These are phyloP conservation scores for Fusarium haematococcum DNA, from an alignment of 2,329 filamentous ascomycete genomes.

Conservation along the genomic window DNA sequence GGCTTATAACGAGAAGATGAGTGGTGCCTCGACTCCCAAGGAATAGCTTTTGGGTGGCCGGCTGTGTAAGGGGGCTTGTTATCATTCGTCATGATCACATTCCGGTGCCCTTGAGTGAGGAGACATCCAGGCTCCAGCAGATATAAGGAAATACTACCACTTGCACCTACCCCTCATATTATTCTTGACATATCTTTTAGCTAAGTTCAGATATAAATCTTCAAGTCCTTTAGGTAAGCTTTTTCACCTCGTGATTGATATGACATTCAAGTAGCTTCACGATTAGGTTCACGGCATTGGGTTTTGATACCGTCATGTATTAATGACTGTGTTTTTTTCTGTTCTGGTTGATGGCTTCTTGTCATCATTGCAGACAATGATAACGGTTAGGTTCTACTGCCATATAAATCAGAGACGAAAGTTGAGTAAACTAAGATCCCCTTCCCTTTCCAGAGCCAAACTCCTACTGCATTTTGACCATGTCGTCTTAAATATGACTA, in stretches of 20 bases:
- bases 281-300: neutral
- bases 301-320: too few species aligned
- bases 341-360: too few species aligned
- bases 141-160: neutral
- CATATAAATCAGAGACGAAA: neutral
- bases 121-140: neutral
- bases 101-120: neutral
- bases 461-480: neutral
- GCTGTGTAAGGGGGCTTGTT: neutral
- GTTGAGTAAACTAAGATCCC: neutral
- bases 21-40: neutral
- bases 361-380: too few species aligned
- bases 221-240: neutral
- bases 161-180: neutral
- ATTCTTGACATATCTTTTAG: neutral
- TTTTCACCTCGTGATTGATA: neutral
- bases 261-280: neutral
- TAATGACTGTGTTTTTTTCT: too few species aligned
- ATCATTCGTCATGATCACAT: neutral
- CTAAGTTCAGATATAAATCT: too few species aligned
- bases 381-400: neutral
- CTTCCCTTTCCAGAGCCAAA: neutral
- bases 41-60: neutral
- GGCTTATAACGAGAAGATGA: neutral
- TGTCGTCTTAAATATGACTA: neutral